phyloP scores from a whole-genome alignment of 371 early-diverging fungal genomes.

The Paraphysoderma sedebokerense region DNA sequence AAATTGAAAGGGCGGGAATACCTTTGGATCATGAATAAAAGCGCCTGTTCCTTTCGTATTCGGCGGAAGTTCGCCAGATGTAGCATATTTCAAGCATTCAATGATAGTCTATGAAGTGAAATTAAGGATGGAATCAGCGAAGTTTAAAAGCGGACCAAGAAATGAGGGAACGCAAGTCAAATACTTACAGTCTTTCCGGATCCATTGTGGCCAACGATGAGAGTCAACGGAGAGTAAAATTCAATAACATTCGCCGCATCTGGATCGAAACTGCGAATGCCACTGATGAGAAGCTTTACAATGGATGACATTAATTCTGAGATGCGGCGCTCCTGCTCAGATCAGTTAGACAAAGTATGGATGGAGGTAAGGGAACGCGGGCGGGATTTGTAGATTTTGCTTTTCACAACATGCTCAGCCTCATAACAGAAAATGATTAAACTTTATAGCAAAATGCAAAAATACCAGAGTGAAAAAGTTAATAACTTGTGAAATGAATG shows the following conservation, averaged over 20 bases:
- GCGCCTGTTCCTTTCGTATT: conserved; percentile 75
- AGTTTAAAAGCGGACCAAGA: too few species aligned
- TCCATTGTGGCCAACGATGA: conserved; percentile 98
- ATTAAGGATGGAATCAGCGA: neutral
- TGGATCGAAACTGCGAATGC: conserved; percentile 92
- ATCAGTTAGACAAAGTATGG: too few species aligned
- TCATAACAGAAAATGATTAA: too few species aligned
- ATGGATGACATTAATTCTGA: conserved; percentile 66
- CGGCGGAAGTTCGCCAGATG: conserved; percentile 94
- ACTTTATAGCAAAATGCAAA: too few species aligned
- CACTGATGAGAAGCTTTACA: conserved; percentile 67
- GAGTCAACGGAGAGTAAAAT: conserved; percentile 86
- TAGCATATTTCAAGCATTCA: conserved; percentile 93
- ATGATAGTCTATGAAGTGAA: conserved; percentile 63
- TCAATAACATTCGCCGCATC: conserved; percentile 59
- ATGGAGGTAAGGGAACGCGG: too few species aligned
- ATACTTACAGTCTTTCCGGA: conserved; percentile 84
- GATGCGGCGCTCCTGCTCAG: too few species aligned
- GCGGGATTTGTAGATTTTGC: too few species aligned
- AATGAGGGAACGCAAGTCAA: neutral
- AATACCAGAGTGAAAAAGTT: too few species aligned
- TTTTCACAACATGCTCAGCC: too few species aligned
- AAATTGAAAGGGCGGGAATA: conserved; percentile 12
- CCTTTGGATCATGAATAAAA: conserved; percentile 96
- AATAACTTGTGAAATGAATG: too few species aligned